Evolutionary conservation across 2,329 filamentous ascomycete genomes (phyloP), one percentile per base, ranked within the genome.

Genomic region (Thielaviopsis punctulata): DNA sequence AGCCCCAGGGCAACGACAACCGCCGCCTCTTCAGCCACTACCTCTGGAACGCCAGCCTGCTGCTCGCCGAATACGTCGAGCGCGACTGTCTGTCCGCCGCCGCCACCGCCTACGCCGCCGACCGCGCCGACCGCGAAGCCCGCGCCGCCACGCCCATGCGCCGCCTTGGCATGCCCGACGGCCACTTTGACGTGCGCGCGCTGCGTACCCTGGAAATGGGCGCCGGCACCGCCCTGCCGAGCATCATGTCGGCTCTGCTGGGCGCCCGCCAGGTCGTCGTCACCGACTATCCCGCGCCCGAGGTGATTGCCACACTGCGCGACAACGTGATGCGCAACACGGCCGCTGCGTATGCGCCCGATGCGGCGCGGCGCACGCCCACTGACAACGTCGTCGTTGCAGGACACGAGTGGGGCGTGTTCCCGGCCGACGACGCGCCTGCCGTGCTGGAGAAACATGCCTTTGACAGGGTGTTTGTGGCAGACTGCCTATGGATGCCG

Each of bases 401-500:
- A 49, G 80, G 79, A 1, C 82, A 86, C 59, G 65, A 69, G 36
- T 86, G 83, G 82, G 81, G 82, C 6, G 71, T 73, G 18, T 61
- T 76, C 1, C 50, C 58, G 0, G 10, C 46, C 1, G 27, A 4
- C 22, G 7, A 61, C 30, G 22, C 59, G 59, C 49, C 49, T 54
- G 23, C 57, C 51, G 45, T 58, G 44, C 51, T 50, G 53, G 36
- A 59, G 54, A 58, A 58, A 39, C 64, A 64, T 54, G 61, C 61
- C 1, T 85, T 80, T 60, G 77, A 77, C 45, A 73, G 79, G 53
- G 69, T 87, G 41, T 65, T 86, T n/a, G 79, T 78, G 0, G 79
- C 80, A 56, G 82, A 87, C 64, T 86, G 82, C 60, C 71, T 84
- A 53, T 87, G 83, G 82, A 85, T 86, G 79, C 75, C 77, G 1